Evolutionary conservation across 139 green algal species (phyloP).

Genomic region (Penium margaritaceum): DNA sequence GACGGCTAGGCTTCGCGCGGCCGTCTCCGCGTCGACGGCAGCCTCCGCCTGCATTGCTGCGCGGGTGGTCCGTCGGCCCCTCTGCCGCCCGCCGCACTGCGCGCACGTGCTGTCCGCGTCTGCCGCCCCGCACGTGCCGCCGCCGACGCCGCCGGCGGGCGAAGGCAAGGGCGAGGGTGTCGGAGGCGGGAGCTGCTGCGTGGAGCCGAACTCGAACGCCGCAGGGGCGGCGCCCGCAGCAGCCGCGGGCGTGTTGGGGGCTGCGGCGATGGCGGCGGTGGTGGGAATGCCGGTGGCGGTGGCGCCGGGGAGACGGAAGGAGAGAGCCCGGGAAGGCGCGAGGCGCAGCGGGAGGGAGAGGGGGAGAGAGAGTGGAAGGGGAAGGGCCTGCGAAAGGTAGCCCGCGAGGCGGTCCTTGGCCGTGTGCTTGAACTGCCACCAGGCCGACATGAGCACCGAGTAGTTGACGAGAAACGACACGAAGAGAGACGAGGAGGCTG

Average conservation of each 20-base stretch:
- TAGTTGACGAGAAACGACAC: constrained; percentile 21
- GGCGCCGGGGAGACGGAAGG: not conserved
- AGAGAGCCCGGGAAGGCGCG: no score
- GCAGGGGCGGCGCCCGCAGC: not conserved
- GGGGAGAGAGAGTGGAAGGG: no score
- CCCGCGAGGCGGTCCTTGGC: not conserved
- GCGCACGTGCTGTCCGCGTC: no score
- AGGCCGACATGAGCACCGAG: constrained; percentile 17
- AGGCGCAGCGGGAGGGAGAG: not conserved
- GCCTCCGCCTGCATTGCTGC: no score
- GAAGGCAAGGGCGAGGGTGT: no score
- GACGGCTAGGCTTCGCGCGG: no score
- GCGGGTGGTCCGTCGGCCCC: no score
- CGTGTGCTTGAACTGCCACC: constrained; percentile 15
- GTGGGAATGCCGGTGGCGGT: not conserved
- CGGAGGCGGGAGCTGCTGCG: not conserved
- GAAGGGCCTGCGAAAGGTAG: not conserved
- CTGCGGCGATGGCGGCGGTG: not conserved
- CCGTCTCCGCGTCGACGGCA: no score
- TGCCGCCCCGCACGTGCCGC: no score
- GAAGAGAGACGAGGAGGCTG: constrained; percentile 6
- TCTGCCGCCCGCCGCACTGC: no score
- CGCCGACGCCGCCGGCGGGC: no score
- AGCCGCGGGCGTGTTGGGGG: not conserved
- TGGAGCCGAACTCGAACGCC: no score